phyloP scores from a whole-genome alignment of 306 rosid species.

The Castanopsis chinensis region DNA sequence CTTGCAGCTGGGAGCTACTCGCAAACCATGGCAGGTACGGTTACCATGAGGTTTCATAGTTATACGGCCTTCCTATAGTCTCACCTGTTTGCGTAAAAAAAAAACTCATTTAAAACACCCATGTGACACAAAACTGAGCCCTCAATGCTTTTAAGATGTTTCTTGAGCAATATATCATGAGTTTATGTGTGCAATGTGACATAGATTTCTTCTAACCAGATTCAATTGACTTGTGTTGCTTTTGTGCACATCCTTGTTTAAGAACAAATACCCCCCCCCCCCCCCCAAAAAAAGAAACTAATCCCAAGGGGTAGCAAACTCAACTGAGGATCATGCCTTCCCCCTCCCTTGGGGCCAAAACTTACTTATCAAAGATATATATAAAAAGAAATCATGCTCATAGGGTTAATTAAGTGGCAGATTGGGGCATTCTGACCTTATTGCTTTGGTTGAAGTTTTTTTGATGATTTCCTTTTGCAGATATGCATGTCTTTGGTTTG shows the following conservation, averaged over 20 bases:
- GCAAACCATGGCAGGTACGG: constrained; percentile 53
- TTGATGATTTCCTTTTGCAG: constrained; percentile 31
- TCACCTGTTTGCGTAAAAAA: not conserved
- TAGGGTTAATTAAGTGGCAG: not conserved
- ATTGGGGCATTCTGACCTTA: not conserved
- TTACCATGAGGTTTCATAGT: constrained; percentile 2
- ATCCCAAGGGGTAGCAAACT: too few species aligned
- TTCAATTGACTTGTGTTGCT: not conserved
- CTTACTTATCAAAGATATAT: not conserved
- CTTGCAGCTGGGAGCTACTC: constrained; percentile 58
- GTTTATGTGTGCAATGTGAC: not conserved
- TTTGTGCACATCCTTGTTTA: not conserved
- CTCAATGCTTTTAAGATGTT: not conserved
- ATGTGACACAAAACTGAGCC: not conserved
- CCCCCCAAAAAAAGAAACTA: not conserved
- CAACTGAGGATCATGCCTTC: too few species aligned
- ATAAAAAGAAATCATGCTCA: not conserved
- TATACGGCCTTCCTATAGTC: not conserved
- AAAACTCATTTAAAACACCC: not conserved
- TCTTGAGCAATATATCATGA: not conserved
- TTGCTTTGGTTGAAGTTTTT: constrained; percentile 4
- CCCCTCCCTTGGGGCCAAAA: too few species aligned
- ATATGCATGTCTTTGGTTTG: constrained; percentile 64
- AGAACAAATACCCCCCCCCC: not conserved
- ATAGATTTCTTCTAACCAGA: not conserved